Evolutionary conservation across 2,329 filamentous ascomycete genomes (phyloP), one percentile per base, ranked within the genome.

Genomic region (Cadophora gregata): DNA sequence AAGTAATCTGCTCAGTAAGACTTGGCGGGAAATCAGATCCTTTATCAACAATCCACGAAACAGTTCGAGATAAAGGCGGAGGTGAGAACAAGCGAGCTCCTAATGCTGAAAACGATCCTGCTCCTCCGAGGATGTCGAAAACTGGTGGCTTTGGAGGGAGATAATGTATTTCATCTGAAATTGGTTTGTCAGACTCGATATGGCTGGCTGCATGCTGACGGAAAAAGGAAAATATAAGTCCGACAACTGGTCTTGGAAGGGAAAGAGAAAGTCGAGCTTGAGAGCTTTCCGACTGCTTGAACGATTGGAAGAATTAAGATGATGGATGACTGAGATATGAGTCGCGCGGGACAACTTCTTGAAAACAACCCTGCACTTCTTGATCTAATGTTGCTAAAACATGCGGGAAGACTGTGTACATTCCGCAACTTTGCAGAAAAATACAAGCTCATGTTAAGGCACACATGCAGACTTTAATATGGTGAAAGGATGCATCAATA

Each of bases 11-110:
- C 1, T 83, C 76, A 58, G 85, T 84, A 62, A 97, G 82, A 14
- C 85, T 80, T 0, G 81, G 70, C 0, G 95, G 94, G 72, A 98
- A 98, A 79, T 98, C 96, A 19, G 87, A 90, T 33, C 96, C 96
- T 74, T 89, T 87, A 79, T 99, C 95, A 51, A 98, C 88, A 69
- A 98, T 90, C 94, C 94, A 98, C 70, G 93, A 93, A 6, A 98
- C 88, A 2, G 86, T 84, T 45, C 81, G 83, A 25, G 93, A 91
- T 8, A 79, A 75, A 25, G 84, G 81, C 36, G 84, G 80, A 2
- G 93, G 92, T 4, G 93, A 95, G 77, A 97, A 91, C 59, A 99
- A 83, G 36, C 96, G 91, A 21, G 96, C 96, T 24, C 96, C 96
- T 7, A 98, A 82, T 8, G 93, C 93, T 9, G 92, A 90, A 78